Base-by-base conservation (phyloP, 495 filamentous ascomycete species). In the Hypoxylon rickii region DNA sequence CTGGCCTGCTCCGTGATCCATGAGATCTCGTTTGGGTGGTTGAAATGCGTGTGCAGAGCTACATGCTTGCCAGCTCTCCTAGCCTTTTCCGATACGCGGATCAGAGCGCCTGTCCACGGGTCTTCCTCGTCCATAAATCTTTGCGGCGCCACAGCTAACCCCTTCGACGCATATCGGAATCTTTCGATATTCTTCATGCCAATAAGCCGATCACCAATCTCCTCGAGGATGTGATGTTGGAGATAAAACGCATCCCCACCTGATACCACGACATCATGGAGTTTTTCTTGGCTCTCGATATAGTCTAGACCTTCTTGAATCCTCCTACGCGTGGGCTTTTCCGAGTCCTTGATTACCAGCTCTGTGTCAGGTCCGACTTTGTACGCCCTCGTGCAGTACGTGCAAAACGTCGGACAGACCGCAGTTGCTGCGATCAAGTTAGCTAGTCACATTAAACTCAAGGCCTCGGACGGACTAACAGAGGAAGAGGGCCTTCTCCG, bases 31-130 rank as follows among this genome's bases (percentile, higher is more conserved):
- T 73, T 72, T 10, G 79, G 75, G 47, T 84, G 80, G 53, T 86
- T 85, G 69, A 86, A 83, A 63, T 86, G 83, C 0, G 83, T 86
- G 55, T 86, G 83, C 44, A 81, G 56, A 12, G 80, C 80, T 43
- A 86, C 73, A n/a, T 76, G 71, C 59, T 85, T 86, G 7, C 81
- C 81, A 10, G 75, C 63, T 39, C 48, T 56, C 20, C 73, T 70
- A 15, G 76, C 81, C 48, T 70, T 64, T 42, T 78, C 70, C 3
- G 75, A 71, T 15, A 84, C 40, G 13, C 57, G 62, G n/a, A 84
- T 68, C 24, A 86, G 47, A 16, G 78, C 65, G 0, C 74, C 61
- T 17, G 75, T 70, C 83, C 83, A 86, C n/a, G 40, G 55, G 57
- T 85, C 83, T 0, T 65, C 58, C 10, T 40, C 43, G 46, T 84